Base-by-base conservation (phyloP, 2,329 filamentous ascomycete genomes). In the Zymoseptoria passerinii region DNA sequence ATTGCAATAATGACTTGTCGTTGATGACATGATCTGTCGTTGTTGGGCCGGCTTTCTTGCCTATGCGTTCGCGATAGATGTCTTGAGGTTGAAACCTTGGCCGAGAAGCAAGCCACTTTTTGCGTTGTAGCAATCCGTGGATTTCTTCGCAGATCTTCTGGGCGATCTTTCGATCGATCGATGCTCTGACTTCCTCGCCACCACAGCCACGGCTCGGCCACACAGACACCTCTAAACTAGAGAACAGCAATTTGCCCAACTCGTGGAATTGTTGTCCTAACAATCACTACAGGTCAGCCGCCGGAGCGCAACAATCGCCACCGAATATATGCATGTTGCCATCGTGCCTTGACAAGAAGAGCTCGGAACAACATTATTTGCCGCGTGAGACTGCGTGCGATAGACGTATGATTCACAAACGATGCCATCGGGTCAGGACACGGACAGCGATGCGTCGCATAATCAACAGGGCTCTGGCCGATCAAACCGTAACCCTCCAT, bases 401-500 rank as follows among this genome's bases (percentile, higher is more conserved):
- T 16, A 16, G 35, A 1, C 35, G n/a, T 44, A 44, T 44, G 35
- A 44, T 16, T 44, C 4, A 44, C 35, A n/a, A 44, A 58, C 54
- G 28, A 63, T 63, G 61, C 50, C 55, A 28, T 57, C 56, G 28
- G 20, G 54, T 28, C 61, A 57, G 48, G 61, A 61, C 50, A 56
- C 55, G 28, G 59, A 61, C 28, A 58, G 50, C 55, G 55, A 52
- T 23, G 20, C 49, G 28, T 55, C 35, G 23, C 23, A 27, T 13
- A 27, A 13, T n/a, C 19, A 35, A 8, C 23, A 13, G n/a, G 35
- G 35, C 13, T 58, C 58, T 28, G 55, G 49, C 44, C 56, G 56
- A 27, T 48, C 58, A 6, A 28, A 48, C 16, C 62, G 58, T 19
- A 66, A 65, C 18, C 58, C 66, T 53, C 69, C 67, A 23, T 58